phyloP scores from a whole-genome alignment of 75 land plant species.

The Pinus albicaulis region DNA sequence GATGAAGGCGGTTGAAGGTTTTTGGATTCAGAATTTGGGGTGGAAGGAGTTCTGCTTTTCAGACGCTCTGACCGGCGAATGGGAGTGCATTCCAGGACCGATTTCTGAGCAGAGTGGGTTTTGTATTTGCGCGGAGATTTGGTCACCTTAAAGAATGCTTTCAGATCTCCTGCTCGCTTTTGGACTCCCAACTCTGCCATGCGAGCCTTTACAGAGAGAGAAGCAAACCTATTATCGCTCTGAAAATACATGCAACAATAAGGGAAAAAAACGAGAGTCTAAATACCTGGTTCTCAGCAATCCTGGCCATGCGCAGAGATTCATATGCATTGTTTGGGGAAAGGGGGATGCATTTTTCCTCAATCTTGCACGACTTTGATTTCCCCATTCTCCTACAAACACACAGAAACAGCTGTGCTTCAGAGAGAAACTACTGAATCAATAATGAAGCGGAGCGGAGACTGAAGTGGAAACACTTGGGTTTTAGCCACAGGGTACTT shows the following conservation, averaged over 20 bases:
- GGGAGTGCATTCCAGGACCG: slow-evolving; percentile 11
- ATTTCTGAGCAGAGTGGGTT: background rate
- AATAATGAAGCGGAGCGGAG: no score
- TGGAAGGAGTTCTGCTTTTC: slow-evolving; percentile 8
- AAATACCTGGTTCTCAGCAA: slow-evolving; percentile 43
- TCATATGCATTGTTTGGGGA: slow-evolving; percentile 25
- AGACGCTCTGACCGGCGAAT: slow-evolving; percentile 48
- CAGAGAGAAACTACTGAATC: no score
- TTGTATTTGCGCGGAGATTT: slow-evolving; percentile 4
- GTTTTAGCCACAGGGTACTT: no score
- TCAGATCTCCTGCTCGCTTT: slow-evolving; percentile 12
- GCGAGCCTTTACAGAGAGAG: slow-evolving; percentile 17
- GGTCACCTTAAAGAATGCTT: slow-evolving; percentile 2
- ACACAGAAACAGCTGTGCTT: no score
- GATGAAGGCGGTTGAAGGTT: background rate
- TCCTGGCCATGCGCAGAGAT: slow-evolving; percentile 30
- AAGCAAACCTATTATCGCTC: background rate
- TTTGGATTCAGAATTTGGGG: background rate
- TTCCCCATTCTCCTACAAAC: background rate
- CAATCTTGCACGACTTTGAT: background rate
- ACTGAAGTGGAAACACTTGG: no score
- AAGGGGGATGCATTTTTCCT: background rate
- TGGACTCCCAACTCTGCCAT: slow-evolving; percentile 36
- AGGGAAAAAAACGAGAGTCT: background rate
- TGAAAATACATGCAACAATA: background rate